These are phyloP conservation scores for Juglanconis juglandina DNA, from an alignment of 2,329 filamentous ascomycete species.

Conservation along the genomic window DNA sequence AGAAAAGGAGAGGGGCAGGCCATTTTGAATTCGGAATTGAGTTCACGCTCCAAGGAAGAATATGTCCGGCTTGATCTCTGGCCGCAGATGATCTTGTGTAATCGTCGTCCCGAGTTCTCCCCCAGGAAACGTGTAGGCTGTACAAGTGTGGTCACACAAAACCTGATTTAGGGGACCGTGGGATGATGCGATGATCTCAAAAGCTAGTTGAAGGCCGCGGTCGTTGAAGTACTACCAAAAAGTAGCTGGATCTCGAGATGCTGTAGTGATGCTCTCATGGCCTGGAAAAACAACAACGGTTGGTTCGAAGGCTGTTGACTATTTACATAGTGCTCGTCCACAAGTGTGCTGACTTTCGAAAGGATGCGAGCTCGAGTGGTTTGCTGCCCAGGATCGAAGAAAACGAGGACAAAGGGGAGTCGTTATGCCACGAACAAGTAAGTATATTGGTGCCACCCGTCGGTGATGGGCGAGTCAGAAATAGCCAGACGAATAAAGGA, in stretches of 20 bases:
- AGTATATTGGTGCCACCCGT: neutral
- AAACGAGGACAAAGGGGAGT: neutral
- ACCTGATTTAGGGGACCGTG: neutral
- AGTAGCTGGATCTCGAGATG: neutral
- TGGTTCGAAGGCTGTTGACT: neutral
- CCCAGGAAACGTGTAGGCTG: neutral
- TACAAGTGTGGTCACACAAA: neutral
- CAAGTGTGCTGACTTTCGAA: neutral
- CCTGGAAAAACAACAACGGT: neutral
- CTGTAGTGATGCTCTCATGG: neutral
- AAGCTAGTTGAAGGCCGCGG: neutral
- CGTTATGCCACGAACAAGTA: neutral
- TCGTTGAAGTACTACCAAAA: neutral
- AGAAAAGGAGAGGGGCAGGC: conserved; percentile 18
- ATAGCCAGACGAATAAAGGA: neutral
- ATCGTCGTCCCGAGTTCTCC: neutral
- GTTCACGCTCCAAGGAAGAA: neutral
- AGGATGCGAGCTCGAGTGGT: neutral
- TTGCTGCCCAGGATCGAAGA: neutral
- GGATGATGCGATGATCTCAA: neutral
- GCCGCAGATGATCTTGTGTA: neutral
- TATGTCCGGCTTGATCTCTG: neutral
- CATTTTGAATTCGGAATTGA: conserved; percentile 5
- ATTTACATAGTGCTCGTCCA: conserved; percentile 4
- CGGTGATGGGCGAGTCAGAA: neutral